These are phyloP conservation scores for Asterochloris sp. DNA, from an alignment of 139 green algal genomes.

Conservation along the genomic window DNA sequence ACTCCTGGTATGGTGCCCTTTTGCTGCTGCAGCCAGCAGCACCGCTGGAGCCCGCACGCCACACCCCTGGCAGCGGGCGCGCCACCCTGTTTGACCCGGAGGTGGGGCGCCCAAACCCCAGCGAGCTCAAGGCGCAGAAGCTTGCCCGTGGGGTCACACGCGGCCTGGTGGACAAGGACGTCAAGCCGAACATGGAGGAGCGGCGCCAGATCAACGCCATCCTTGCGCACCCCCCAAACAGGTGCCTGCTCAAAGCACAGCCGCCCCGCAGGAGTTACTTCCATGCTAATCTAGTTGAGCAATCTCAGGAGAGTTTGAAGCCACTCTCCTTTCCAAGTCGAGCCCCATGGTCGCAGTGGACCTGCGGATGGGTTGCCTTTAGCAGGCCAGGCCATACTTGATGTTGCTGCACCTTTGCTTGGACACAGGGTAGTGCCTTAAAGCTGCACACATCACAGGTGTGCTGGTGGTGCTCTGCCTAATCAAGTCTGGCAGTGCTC, in stretches of 20 bases:
- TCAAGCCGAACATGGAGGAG: constrained; percentile 85
- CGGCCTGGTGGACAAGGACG: constrained; percentile 64
- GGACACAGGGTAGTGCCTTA: too few species aligned
- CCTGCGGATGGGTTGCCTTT: too few species aligned
- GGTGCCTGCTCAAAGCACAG: neutral
- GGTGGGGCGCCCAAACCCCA: constrained; percentile 76
- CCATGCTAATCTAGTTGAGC: too few species aligned
- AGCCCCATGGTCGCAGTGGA: too few species aligned
- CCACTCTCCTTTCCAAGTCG: too few species aligned
- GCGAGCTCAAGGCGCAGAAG: constrained; percentile 92
- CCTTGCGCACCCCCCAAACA: constrained; percentile 46
- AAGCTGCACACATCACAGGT: too few species aligned
- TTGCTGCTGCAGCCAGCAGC: constrained; percentile 3
- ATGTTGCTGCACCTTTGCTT: too few species aligned
- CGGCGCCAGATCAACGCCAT: constrained; percentile 43
- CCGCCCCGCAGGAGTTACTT: too few species aligned
- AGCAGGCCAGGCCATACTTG: too few species aligned
- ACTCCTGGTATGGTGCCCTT: too few species aligned
- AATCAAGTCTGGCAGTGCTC: too few species aligned
- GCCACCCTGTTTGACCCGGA: constrained; percentile 68
- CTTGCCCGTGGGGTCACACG: constrained; percentile 72
- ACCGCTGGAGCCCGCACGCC: neutral
- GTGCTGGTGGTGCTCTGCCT: neutral
- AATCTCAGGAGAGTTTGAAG: too few species aligned
- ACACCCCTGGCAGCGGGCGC: constrained; percentile 3